phyloP scores from a whole-genome alignment of 768 basidiomycete genomes.

The Termitomyces sp. region DNA sequence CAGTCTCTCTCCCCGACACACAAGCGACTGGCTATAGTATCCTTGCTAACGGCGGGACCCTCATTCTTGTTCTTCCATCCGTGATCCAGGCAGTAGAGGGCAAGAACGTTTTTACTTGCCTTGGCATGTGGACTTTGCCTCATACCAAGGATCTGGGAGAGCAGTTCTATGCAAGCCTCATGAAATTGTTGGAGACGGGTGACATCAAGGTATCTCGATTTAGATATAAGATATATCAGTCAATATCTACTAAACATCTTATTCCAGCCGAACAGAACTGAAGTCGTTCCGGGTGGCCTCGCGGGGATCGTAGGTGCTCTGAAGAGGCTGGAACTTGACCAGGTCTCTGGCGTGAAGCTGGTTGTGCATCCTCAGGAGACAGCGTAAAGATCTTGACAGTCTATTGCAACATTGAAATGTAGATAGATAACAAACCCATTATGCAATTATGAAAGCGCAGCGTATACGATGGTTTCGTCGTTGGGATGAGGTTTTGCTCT shows the following conservation, averaged over 20 bases:
- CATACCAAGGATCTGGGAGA: constrained; percentile 7
- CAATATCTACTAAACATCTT: too few relatives aligned
- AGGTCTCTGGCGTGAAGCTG: constrained; percentile 39
- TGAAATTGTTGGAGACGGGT: constrained; percentile 10
- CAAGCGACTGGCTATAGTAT: constrained; percentile 31
- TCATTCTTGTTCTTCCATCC: constrained; percentile 20
- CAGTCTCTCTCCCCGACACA: constrained; percentile 29
- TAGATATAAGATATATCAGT: too few relatives aligned
- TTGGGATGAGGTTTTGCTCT: too few relatives aligned
- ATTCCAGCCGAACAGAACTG: constrained; percentile 30
- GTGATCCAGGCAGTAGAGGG: constrained; percentile 12
- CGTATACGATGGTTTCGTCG: too few relatives aligned
- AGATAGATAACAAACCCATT: too few relatives aligned
- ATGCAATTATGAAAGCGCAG: too few relatives aligned
- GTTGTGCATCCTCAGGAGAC: constrained; percentile 36
- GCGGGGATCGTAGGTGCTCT: constrained; percentile 29
- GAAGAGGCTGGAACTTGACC: constrained; percentile 24
- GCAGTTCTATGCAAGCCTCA: constrained; percentile 10
- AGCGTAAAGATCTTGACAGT: not conserved
- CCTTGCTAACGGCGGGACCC: constrained; percentile 31
- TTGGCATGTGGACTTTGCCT: constrained; percentile 5
- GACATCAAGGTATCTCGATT: constrained; percentile 1
- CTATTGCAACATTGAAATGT: too few relatives aligned
- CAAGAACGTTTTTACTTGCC: constrained; percentile 7
- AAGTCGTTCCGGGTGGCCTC: constrained; percentile 37